Conservation (phyloP, 2,329 filamentous ascomycete species). For the Aspergillus calidoustus region DNA sequence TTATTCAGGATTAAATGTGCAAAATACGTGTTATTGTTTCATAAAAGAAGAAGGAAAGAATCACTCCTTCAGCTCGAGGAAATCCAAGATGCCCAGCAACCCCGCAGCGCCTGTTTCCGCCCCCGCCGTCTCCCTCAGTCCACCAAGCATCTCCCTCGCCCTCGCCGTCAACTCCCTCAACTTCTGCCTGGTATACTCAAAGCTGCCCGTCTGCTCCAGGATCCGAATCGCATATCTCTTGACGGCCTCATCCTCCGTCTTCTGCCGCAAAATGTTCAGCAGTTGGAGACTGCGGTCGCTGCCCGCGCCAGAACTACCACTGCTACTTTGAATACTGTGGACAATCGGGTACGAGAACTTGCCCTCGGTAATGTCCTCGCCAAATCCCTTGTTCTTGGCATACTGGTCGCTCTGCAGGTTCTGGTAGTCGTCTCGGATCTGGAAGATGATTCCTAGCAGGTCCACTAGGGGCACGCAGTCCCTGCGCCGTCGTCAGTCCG, state of each 20-base stretch:
- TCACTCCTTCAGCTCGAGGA: conserved; percentile 11
- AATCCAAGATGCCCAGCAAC: conserved; percentile 7
- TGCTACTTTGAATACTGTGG: conserved; percentile 69
- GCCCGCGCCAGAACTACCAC: conserved; percentile 34
- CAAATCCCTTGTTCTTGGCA: conserved; percentile 83
- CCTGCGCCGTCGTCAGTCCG: background rate
- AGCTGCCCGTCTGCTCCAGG: conserved; percentile 84
- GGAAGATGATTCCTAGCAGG: conserved; percentile 42
- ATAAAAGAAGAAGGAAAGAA: background rate
- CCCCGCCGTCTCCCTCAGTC: background rate
- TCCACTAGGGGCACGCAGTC: conserved; percentile 66
- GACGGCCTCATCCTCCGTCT: conserved; percentile 78
- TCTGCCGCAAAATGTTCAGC: conserved; percentile 87
- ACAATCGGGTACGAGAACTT: conserved; percentile 96
- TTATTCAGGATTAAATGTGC: background rate
- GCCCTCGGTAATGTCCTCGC: conserved; percentile 90
- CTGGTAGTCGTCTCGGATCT: conserved; percentile 71
- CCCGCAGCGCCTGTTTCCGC: background rate
- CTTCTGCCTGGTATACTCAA: conserved; percentile 63
- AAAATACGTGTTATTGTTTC: background rate
- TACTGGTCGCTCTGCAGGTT: conserved; percentile 72
- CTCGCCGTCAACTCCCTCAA: background rate
- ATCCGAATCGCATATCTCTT: conserved; percentile 86
- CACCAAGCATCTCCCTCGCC: conserved; percentile 6
- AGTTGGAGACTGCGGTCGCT: conserved; percentile 65